These are phyloP conservation scores for Meredithiella fracta DNA, from an alignment of 2,329 filamentous ascomycete genomes.

Conservation along the genomic window DNA sequence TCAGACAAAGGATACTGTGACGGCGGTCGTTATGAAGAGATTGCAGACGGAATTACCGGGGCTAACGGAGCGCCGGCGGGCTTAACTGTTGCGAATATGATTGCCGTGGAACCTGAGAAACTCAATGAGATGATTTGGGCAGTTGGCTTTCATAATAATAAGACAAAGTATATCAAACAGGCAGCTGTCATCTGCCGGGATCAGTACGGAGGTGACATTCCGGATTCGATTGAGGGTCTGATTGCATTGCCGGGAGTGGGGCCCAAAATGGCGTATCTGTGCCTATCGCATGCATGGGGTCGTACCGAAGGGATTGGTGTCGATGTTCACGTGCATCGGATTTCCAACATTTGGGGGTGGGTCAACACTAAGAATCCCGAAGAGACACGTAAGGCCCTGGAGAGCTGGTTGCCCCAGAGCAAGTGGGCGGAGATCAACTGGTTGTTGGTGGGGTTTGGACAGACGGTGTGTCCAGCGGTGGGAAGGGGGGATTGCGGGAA, in stretches of 20 bases:
- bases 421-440: slow-evolving; percentile 88
- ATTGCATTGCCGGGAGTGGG: slow-evolving; percentile 71
- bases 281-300: slow-evolving; percentile 55
- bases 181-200: slow-evolving; percentile 58
- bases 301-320: slow-evolving; percentile 66
- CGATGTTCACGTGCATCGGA: slow-evolving; percentile 87
- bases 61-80: slow-evolving; percentile 29
- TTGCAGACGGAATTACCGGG: slow-evolving; percentile 57
- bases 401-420: slow-evolving; percentile 70
- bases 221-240: slow-evolving; percentile 58
- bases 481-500: slow-evolving; percentile 68
- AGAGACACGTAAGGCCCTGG: slow-evolving; percentile 57
- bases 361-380: slow-evolving; percentile 67
- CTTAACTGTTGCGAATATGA: slow-evolving; percentile 60
- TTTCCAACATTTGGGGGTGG: slow-evolving; percentile 91
- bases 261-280: slow-evolving; percentile 88
- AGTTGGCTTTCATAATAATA: slow-evolving; percentile 90
- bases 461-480: slow-evolving; percentile 62
- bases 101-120: slow-evolving; percentile 48
- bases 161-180: slow-evolving; percentile 66
- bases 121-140: slow-evolving; percentile 62
- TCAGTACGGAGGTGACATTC: slow-evolving; percentile 58
- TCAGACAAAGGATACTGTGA: slow-evolving; percentile 88
- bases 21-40: slow-evolving; percentile 62
- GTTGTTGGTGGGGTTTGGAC: slow-evolving; percentile 73